Conservation (phyloP, 257 asterid genomes). For the Mitragyna speciosa region DNA sequence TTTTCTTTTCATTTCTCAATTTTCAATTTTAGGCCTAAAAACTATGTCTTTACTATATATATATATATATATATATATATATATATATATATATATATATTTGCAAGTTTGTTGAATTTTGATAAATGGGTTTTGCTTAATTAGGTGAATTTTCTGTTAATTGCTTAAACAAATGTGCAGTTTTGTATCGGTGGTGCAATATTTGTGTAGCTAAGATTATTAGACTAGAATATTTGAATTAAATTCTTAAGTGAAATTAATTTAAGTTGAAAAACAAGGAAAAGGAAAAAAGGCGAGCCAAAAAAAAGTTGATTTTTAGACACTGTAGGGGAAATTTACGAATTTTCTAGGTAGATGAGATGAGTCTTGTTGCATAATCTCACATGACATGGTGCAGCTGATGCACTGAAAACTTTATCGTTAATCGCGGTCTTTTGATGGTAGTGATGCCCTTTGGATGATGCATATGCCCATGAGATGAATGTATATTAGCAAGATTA, state of each 20-base stretch:
- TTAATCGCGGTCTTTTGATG: background rate
- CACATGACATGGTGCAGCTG: too few relatives aligned
- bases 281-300: background rate
- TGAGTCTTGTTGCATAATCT: too few relatives aligned
- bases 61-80: too few relatives aligned
- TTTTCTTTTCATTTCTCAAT: background rate
- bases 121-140: background rate
- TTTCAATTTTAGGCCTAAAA: background rate
- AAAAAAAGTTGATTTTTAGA: background rate
- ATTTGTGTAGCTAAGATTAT: background rate
- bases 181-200: background rate
- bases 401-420: too few relatives aligned
- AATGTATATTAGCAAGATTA: background rate
- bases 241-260: background rate
- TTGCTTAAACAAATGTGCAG: background rate
- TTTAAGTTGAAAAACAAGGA: background rate
- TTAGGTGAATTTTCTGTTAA: background rate
- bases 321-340: too few relatives aligned
- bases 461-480: background rate
- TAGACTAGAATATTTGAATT: background rate
- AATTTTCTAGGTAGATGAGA: too few relatives aligned
- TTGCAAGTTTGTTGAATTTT: background rate
- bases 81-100: too few relatives aligned
- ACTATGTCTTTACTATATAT: background rate
- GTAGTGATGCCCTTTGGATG: background rate